Conservation (phyloP, 352 stramenopile species). For the Phytophthora citricola region DNA sequence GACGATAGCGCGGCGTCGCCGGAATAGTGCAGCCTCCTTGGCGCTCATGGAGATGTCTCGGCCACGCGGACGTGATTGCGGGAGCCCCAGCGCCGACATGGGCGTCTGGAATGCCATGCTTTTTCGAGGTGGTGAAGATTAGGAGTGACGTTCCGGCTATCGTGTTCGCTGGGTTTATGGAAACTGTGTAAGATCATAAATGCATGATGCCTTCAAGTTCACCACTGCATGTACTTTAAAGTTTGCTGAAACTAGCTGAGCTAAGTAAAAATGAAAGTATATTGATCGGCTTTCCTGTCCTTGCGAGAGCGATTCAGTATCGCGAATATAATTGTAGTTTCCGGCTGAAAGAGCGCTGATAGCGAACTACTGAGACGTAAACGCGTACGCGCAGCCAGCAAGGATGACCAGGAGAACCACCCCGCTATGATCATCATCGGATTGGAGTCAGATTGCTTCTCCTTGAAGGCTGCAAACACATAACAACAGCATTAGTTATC, state of each 20-base stretch:
- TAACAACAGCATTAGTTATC: background rate
- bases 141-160: background rate
- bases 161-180: background rate
- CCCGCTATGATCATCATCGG: conserved; percentile 55
- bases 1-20: conserved; percentile 21
- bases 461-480: conserved; percentile 60
- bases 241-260: too few relatives aligned
- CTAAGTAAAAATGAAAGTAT: background rate
- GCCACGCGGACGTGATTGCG: conserved; percentile 43
- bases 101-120: conserved; percentile 60
- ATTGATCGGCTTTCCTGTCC: conserved; percentile 12
- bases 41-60: conserved; percentile 6
- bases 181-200: background rate
- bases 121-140: background rate
- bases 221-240: too few relatives aligned
- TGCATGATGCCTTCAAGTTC: too few relatives aligned
- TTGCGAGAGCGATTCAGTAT: background rate
- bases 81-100: conserved; percentile 60
- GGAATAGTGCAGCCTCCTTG: conserved; percentile 30
- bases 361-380: conserved; percentile 33
- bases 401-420: conserved; percentile 59
- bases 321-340: too few relatives aligned
- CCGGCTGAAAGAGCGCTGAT: background rate
- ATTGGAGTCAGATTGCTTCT: conserved; percentile 59
- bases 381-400: conserved; percentile 61